phyloP scores from a whole-genome alignment of 176 grass and related monocot species.

The Carex littledalei region DNA sequence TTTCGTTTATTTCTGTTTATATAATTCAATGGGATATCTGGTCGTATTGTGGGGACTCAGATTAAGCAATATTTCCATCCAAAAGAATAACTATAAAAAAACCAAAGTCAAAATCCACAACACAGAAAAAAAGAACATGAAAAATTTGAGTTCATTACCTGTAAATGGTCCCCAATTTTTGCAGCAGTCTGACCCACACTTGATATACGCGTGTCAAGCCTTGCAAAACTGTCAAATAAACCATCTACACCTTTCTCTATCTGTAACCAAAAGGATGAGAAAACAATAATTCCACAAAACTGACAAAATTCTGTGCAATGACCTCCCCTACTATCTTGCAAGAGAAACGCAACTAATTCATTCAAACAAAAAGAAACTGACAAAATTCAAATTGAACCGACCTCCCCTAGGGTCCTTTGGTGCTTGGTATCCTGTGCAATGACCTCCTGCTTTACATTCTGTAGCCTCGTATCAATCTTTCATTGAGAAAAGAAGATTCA shows the following conservation, averaged over 20 bases:
- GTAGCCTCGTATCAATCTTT: slow-evolving; percentile 90
- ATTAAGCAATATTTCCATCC: not conserved
- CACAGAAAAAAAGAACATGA: not conserved
- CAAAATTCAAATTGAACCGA: slow-evolving; percentile 13
- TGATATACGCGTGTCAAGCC: slow-evolving; percentile 90
- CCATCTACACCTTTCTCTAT: slow-evolving; percentile 98
- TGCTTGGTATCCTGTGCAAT: slow-evolving; percentile 83
- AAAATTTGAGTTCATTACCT: slow-evolving; percentile 47
- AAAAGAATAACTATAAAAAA: not conserved
- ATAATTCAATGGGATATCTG: not conserved
- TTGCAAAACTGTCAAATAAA: slow-evolving; percentile 92
- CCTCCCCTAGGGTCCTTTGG: slow-evolving; percentile 83
- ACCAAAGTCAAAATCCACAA: not conserved
- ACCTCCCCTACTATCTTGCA: not conserved
- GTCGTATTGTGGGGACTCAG: not conserved
- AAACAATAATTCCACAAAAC: slow-evolving; percentile 19
- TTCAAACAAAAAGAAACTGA: not conserved
- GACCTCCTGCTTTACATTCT: slow-evolving; percentile 94
- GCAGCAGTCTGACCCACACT: slow-evolving; percentile 99
- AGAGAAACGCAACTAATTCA: not conserved
- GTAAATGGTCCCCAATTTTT: slow-evolving; percentile 99
- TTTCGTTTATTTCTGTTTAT: not conserved
- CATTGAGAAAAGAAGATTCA: slow-evolving; percentile 12
- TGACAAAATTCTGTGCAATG: no score
- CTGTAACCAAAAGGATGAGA: slow-evolving; percentile 37